Base-by-base conservation (phyloP, 148 eudicot genomes). In the Diospyros lotus region DNA sequence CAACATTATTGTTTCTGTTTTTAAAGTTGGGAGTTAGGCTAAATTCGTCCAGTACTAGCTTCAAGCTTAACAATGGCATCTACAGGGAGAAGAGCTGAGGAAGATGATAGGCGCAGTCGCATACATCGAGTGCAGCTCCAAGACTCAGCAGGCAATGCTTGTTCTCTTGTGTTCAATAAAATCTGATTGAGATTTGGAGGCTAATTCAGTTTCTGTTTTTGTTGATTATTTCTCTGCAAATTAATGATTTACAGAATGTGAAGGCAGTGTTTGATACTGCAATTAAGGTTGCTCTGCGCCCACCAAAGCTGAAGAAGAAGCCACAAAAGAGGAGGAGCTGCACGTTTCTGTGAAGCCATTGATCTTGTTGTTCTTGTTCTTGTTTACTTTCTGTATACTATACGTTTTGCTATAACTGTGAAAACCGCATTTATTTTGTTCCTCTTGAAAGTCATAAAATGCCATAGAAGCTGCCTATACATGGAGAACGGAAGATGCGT, bases 121-220 rank as follows among this genome's bases (percentile, higher is more conserved):
- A 71, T 89, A 87, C 69, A 72, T 87, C 44, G 93, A 89, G 66
- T 89, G 93, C 66, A 89, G 93, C 68, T 87, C 93, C 70, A 89
- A 87, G 69, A 85, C 90, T 39, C 93, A 89, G 77, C 86, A 86
- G 94, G 97, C 87, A 76, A 45, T 43, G 0, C 41, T 43, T 5
- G 43, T 38, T 9, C n/a, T 69, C n/a, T 48, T 5, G 1, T 65
- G 5, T 43, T 43, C 50, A n/a, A 59, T n/a, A 17, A 3, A 7
- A 59, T 3, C 17, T 13, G 3, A 6, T 56, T 13, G 28, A 28
- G 28, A 28, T 28, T 28, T 28, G 0, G 28, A 28, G 28, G 28
- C 28, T 28, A 28, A 28, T 28, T 28, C 28, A 28, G 28, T 66
- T 1, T 8, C 48, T 18, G 17, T 8, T 5, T 41, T 64, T 1